Evolutionary conservation across 2,329 filamentous ascomycete genomes (phyloP).

Genomic region (Pleoardoris graminearum): DNA sequence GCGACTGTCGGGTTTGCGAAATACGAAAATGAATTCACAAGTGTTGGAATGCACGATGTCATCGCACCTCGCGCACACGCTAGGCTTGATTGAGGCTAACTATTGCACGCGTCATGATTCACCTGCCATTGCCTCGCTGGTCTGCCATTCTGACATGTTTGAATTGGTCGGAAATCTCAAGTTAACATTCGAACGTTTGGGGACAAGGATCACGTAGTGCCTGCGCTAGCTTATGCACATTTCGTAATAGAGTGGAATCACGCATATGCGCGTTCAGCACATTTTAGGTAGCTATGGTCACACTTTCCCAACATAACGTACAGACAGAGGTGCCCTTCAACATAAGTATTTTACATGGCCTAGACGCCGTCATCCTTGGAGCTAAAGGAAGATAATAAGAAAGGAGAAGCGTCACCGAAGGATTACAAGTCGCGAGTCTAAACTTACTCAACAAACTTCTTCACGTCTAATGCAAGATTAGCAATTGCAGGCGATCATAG

Average conservation of each 20-base stretch:
- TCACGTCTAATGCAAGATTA: conserved; percentile 63
- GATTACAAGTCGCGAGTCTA: background rate
- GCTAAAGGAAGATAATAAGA: conserved; percentile 27
- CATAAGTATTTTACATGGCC: conserved; percentile 34
- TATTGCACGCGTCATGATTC: background rate
- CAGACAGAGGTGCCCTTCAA: conserved; percentile 1
- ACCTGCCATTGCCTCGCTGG: background rate
- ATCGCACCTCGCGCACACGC: conserved; percentile 29
- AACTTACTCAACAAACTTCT: conserved; percentile 72
- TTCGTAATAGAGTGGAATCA: conserved; percentile 25
- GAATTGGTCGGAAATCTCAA: background rate
- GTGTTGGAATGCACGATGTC: conserved; percentile 33
- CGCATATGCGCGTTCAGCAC: conserved; percentile 19
- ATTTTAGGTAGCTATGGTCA: conserved; percentile 15
- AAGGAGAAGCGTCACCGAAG: conserved; percentile 11
- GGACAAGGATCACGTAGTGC: too few relatives aligned
- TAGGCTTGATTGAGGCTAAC: conserved; percentile 12
- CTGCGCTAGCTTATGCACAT: background rate
- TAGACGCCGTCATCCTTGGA: conserved; percentile 17
- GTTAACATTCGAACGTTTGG: too few relatives aligned
- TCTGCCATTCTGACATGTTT: background rate
- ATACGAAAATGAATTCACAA: too few relatives aligned
- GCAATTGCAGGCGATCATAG: conserved; percentile 2
- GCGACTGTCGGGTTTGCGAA: too few relatives aligned
- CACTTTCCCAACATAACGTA: conserved; percentile 11